Base-by-base conservation (phyloP, 1,284 basidiomycete species). In the Pholiota adiposa region DNA sequence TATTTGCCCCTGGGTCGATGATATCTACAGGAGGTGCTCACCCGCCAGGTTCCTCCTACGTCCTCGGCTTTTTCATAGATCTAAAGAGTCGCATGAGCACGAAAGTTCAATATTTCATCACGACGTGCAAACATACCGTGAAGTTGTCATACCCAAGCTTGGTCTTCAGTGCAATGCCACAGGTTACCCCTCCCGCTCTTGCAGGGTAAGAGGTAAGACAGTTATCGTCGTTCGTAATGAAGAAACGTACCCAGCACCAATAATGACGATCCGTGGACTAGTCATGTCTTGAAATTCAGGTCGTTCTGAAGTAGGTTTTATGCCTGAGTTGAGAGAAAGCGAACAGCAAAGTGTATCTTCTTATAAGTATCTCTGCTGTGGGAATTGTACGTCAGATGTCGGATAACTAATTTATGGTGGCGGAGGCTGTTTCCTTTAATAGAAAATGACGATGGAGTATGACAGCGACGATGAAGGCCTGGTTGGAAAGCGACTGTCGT, bases 1-100 rank as follows among this genome's bases (percentile, higher is more conserved):
- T 25, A 46, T 34, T 21, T 48, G 31, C 5, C 9, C 12, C n/a
- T 33, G 9, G 40, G 34, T 19, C 8, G 9, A 19, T 12, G 18
- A 38, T 29, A 43, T n/a, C 21, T n/a, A n/a, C n/a, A n/a, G n/a
- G n/a, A n/a, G n/a, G n/a, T 14, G 65, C 72, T 34, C 52, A 77
- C 76, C 59, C 74, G 63, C 76, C 76, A 78, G 4, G 76, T 77
- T 44, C 75, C 76, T 21, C 76, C 76, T 29, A 78, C 66, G 16
- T 70, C 72, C 1, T 52, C 34, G 0, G 65, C 67, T 52, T 74
- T 74, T 58, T 78, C 76, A 33, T 71, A 76, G 18, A 78, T 74
- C 75, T 77, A 53, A 1, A 31, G 5, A 18, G 2, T 54, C 12
- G 9, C 1, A 41, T 6, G 19, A n/a, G 16, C 21, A 43, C 50